Evolutionary conservation across 2,329 filamentous ascomycete species (phyloP), one percentile per base, ranked within the genome.

Genomic region (Lasiodiplodia sp.): DNA sequence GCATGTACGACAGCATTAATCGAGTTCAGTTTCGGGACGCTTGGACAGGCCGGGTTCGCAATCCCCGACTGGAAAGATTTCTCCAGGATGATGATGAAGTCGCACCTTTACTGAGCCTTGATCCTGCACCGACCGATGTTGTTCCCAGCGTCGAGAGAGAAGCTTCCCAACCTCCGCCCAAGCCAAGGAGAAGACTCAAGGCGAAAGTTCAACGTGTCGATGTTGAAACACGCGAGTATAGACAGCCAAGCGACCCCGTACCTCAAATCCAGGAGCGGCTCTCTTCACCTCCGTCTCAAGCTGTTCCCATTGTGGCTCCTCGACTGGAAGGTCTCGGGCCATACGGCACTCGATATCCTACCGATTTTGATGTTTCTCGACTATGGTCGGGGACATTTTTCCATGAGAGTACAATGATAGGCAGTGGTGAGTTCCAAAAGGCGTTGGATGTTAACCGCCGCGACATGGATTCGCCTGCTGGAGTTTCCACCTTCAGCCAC

Each of bases 391-490:
- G 84, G 1, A 87, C 85, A 0, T 88, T 83, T 72, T 89, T 89
- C 70, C 85, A 87, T 70, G 76, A 82, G 53, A 81, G 79, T 56
- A 88, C 86, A 4, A 86, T 89, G 69, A 79, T 89, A 68, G 87
- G 88, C 34, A 86, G 86, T 71, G 86, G 86, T 3, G 83, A 86
- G 31, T 83, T 89, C 57, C 74, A 77, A 18, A 80, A 79, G 44
- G 83, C 83, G 44, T 71, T 89, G 5, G 70, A 77, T 12, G 21
- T 85, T 12, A 62, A 67, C 23, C 71, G 75, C 7, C 77, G 84
- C 51, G 75, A 86, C 70, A 69, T 88, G 31, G 83, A 87, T 69
- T 72, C 37, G 72, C 75, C 60, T 75, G 76, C 47, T 82, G 83
- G 16, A 74, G 78, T 44, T 63, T 73, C 75, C 79, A 64, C 72